Evolutionary conservation across 2,329 filamentous ascomycete species (phyloP).

Genomic region (Xylogone sp.): DNA sequence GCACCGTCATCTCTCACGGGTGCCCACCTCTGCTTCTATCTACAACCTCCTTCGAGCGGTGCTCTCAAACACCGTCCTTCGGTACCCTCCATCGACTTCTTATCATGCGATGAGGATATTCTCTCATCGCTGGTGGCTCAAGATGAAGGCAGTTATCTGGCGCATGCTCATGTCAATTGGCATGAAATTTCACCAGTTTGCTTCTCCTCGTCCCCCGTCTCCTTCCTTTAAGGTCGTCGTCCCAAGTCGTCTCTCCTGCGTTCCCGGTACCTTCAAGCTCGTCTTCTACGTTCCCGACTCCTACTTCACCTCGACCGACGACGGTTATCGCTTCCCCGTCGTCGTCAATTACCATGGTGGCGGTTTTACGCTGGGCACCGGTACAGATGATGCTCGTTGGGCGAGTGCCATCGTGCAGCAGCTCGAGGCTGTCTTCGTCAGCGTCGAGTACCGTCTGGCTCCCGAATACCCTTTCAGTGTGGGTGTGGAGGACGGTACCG

Average conservation of each 20-base stretch:
- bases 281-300: slow-evolving; percentile 39
- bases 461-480: slow-evolving; percentile 62
- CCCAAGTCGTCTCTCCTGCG: slow-evolving; percentile 23
- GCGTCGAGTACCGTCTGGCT: slow-evolving; percentile 65
- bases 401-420: slow-evolving; percentile 48
- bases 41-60: too few relatives aligned
- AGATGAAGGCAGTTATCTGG: slow-evolving; percentile 29
- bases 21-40: too few relatives aligned
- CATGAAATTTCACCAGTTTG: slow-evolving; percentile 29
- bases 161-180: slow-evolving; percentile 29
- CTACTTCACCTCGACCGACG: slow-evolving; percentile 28
- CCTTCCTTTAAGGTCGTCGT: slow-evolving; percentile 28
- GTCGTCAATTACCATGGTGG: slow-evolving; percentile 67
- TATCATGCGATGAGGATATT: slow-evolving; percentile 14
- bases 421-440: slow-evolving; percentile 55
- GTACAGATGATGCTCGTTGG: slow-evolving; percentile 61
- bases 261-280: slow-evolving; percentile 31
- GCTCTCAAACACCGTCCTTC: too few relatives aligned
- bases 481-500: slow-evolving; percentile 61
- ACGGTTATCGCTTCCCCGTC: slow-evolving; percentile 38
- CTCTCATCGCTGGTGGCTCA: slow-evolving; percentile 13
- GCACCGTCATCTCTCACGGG: too few relatives aligned
- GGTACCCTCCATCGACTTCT: too few relatives aligned
- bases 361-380: slow-evolving; percentile 60
- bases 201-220: slow-evolving; percentile 22